Base-by-base conservation (phyloP, 1,139 yeast species). In the Blastobotrys indianensis region DNA sequence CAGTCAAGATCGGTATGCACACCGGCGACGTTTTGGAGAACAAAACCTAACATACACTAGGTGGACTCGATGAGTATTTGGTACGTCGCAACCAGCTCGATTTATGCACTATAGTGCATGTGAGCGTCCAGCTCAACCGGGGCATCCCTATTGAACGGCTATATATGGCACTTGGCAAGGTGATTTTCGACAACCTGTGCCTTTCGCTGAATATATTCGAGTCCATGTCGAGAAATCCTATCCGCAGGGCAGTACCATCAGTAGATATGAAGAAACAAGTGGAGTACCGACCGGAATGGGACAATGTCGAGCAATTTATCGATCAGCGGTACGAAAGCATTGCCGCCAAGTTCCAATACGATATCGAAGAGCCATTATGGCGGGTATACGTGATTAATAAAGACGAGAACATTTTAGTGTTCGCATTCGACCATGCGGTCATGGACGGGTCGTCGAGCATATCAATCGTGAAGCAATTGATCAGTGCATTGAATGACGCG, bases 401-500 rank as follows among this genome's bases (percentile, higher is more conserved):
- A 8, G 41, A 37, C 6, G n/a, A 17, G 30, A 11, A 35, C 20
- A 39, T 41, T n/a, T 43, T 41, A 29, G 45, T 39, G 17, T 42
- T 45, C 11, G 50, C 51, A 4, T 57, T 54, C 46, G 58, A 57
- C 44, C 61, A 57, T 44, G 31, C 54, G 3, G 37, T 39, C 4
- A 46, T 51, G 42, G 61, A 57, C 37, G 61, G 60, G 30, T 51
- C 50, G 29, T 49, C 55, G 8, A 60, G 60, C 1, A 45, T 53
- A 5, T 32, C 43, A 13, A 55, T 57, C 45, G 60, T 56, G 37
- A 30, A 44, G 23, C 37, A 47, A 32, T 47, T 57, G 28, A 33
- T 54, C 11, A 32, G 34, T 4, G 44, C 45, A 8, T 41, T 55
- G 36, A 47, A 44, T 29, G 12, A n/a, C 5, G 15, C 4, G 8